Evolutionary conservation across 768 basidiomycete genomes (phyloP).

Genomic region (Collybiopsis confluens): DNA sequence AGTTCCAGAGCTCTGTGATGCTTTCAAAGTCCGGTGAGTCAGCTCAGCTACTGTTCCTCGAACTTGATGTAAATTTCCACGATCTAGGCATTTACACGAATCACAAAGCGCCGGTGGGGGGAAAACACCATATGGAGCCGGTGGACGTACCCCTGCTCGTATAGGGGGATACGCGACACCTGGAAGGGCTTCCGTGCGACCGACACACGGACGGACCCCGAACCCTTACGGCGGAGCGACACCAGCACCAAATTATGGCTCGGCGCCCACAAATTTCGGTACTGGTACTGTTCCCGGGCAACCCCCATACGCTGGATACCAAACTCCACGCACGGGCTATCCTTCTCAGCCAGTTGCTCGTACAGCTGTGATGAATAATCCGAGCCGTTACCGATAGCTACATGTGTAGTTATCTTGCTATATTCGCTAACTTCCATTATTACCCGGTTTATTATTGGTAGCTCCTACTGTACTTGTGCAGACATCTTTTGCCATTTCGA

Average conservation of each 20-base stretch:
- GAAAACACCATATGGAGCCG: slow-evolving; percentile 77
- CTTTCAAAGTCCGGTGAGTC: slow-evolving; percentile 84
- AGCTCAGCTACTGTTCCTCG: background rate
- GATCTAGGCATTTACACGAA: slow-evolving; percentile 67
- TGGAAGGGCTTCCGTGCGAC: slow-evolving; percentile 75
- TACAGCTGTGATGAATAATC: slow-evolving; percentile 59
- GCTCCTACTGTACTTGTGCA: background rate
- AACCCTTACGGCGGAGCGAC: slow-evolving; percentile 64
- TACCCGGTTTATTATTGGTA: slow-evolving; percentile 8
- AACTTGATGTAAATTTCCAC: slow-evolving; percentile 8
- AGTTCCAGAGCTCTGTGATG: slow-evolving; percentile 91
- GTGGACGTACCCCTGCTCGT: slow-evolving; percentile 72
- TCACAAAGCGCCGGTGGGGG: slow-evolving; percentile 59
- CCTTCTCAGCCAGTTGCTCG: slow-evolving; percentile 52
- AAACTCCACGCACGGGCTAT: slow-evolving; percentile 40
- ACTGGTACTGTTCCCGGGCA: slow-evolving; percentile 20
- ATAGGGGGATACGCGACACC: slow-evolving; percentile 66
- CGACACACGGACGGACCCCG: slow-evolving; percentile 57
- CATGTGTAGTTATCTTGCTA: slow-evolving; percentile 9
- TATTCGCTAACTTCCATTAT: slow-evolving; percentile 15
- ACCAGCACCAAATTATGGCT: slow-evolving; percentile 28
- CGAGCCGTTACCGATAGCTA: slow-evolving; percentile 21
- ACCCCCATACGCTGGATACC: slow-evolving; percentile 40
- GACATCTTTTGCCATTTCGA: no score
- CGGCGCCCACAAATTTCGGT: slow-evolving; percentile 31